Conservation (phyloP, 192 early-diverging fungal species). For the Podila verticillata region DNA sequence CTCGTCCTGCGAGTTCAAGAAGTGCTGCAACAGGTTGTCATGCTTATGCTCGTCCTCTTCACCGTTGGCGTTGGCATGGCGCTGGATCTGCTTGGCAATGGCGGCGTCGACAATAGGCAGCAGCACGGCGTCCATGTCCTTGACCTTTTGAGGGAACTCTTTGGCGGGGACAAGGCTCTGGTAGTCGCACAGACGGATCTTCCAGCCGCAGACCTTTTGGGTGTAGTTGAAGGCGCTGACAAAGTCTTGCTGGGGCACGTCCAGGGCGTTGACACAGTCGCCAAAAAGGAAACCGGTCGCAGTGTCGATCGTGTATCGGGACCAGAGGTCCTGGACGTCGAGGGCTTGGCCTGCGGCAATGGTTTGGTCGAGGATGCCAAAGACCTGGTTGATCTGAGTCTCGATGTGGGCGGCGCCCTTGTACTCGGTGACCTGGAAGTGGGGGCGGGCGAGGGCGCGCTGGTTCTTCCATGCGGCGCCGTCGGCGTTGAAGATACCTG, state of each 20-base stretch:
- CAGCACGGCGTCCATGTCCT: constrained; percentile 43
- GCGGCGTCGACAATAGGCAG: constrained; percentile 43
- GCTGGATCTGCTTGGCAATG: constrained; percentile 36
- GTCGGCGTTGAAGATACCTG: constrained; percentile 50
- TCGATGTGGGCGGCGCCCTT: constrained; percentile 51
- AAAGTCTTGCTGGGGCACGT: constrained; percentile 44
- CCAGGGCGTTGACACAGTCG: constrained; percentile 38
- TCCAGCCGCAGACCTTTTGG: constrained; percentile 51
- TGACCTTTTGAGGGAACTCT: constrained; percentile 49
- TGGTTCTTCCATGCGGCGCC: constrained; percentile 51
- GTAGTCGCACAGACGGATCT: constrained; percentile 49
- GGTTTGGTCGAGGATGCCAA: constrained; percentile 34
- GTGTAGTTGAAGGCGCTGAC: constrained; percentile 48
- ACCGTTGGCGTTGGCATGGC: constrained; percentile 5
- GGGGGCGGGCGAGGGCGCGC: constrained; percentile 46
- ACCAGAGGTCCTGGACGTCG: constrained; percentile 49
- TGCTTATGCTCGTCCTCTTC: constrained; percentile 29
- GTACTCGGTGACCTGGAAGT: constrained; percentile 52
- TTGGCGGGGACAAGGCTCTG: constrained; percentile 17
- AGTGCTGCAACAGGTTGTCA: constrained; percentile 34
- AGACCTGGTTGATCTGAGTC: constrained; percentile 51
- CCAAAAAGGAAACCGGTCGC: constrained; percentile 50
- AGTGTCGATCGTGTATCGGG: constrained; percentile 49
- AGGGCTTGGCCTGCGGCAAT: constrained; percentile 24
- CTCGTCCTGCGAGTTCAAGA: constrained; percentile 48